Conservation (phyloP, 2,329 filamentous ascomycete species). For the Huntiella bhutanensis region DNA sequence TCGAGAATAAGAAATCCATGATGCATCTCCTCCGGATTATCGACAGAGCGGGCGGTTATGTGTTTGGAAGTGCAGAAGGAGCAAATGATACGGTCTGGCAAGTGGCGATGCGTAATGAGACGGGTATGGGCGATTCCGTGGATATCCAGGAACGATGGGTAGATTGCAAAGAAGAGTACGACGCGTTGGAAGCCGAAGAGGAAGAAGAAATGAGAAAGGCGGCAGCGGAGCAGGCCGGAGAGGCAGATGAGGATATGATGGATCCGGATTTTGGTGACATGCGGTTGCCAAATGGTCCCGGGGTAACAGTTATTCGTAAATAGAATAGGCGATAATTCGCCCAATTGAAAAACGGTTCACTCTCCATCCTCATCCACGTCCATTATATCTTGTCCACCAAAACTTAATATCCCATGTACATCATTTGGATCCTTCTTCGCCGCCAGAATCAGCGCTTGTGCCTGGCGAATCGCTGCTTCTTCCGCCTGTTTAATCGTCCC, state of each 20-base stretch:
- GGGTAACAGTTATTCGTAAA: constrained; percentile 55
- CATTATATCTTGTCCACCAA: constrained; percentile 4
- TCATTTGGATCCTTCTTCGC: constrained; percentile 31
- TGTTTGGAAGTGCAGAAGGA: constrained; percentile 76
- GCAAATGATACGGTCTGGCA: constrained; percentile 97
- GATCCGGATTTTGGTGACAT: constrained; percentile 34
- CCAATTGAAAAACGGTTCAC: neutral
- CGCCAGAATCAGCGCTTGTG: constrained; percentile 50
- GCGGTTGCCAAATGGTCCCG: constrained; percentile 35
- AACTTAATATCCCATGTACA: neutral
- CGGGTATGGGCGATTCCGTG: constrained; percentile 56
- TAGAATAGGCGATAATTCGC: neutral
- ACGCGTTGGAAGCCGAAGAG: constrained; percentile 56
- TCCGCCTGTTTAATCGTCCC: constrained; percentile 88
- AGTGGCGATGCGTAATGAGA: constrained; percentile 67
- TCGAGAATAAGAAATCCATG: constrained; percentile 96
- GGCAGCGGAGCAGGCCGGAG: constrained; percentile 16
- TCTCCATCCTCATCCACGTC: constrained; percentile 7
- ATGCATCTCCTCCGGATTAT: constrained; percentile 77
- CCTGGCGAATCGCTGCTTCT: constrained; percentile 68
- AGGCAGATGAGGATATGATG: constrained; percentile 14
- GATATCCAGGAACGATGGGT: constrained; percentile 96
- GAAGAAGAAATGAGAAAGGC: constrained; percentile 54
- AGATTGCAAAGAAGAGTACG: constrained; percentile 72
- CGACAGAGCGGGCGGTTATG: constrained; percentile 81